Base-by-base conservation (phyloP, 1,284 basidiomycete species). In the Spongiforma sp. region DNA sequence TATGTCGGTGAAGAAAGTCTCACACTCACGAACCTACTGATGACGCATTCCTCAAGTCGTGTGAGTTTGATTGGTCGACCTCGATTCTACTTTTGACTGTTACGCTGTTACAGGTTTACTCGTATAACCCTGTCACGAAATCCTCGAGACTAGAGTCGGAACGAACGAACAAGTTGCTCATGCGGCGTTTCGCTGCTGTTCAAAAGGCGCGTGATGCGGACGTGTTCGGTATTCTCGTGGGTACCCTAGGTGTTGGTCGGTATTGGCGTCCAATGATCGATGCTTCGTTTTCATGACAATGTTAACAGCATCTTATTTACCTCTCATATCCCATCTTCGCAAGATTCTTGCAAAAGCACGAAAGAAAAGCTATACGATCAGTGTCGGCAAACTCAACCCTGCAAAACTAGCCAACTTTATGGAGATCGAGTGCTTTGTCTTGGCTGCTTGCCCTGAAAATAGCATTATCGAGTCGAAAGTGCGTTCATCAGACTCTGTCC, bases 351-450 rank as follows among this genome's bases (percentile, higher is more conserved):
- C 83, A 2, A 82, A 81, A 46, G 83, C 87, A 1, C 86, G 86
- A 65, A 95, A 95, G 79, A 98, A 98, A 75, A 90, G 88, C 67
- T 99, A 99, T 77, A 98, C 97, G 1, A 89, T 99, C 70, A 94
- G 90, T 57, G 97, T 99, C 0, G 98, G 98, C 36, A 96, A 98
- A 78, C 85, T 98, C 62, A 98, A 95, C 71, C 97, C 97, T 0
- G 89, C 96, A 21, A 99, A 99, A 74, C 83, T 99, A 37, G 97
- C 92, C 15, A 99, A 99, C 76, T 99, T 99, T 76, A 86, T 94
- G 71, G 96, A 99, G 77, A 91, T 99, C 59, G 97, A 99, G 74
- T 96, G 95, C 72, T 99, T 96, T 72, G 91, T 99, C 8, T 84
- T 99, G 63, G 91, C 98, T 2, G 96, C 96, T 1, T 99, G 97